Evolutionary conservation across 148 eudicot genomes (phyloP).

Genomic region (Beta vulgaris): DNA sequence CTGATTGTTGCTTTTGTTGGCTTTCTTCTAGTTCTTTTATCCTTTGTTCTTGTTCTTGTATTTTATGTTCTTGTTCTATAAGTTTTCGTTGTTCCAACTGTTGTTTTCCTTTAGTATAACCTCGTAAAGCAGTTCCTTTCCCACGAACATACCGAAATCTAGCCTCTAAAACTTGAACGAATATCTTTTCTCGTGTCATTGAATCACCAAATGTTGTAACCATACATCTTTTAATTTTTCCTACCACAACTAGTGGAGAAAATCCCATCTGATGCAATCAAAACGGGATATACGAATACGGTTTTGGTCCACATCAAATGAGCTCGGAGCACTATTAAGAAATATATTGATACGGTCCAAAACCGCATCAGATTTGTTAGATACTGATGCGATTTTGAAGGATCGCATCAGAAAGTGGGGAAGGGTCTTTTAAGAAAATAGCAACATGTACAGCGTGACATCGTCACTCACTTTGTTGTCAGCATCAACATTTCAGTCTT

Average conservation of each 20-base stretch:
- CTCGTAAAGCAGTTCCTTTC: not conserved
- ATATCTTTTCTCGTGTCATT: conserved; percentile 1
- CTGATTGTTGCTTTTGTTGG: not conserved
- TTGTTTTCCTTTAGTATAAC: not conserved
- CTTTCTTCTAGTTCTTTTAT: not conserved
- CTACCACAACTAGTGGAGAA: not conserved
- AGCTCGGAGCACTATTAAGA: too few species aligned
- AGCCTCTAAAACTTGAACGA: not conserved
- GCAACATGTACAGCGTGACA: too few species aligned
- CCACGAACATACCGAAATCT: conserved; percentile 10
- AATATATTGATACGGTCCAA: too few species aligned
- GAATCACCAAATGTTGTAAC: not conserved
- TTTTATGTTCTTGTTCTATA: not conserved
- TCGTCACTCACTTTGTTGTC: too few species aligned
- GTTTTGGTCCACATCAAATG: too few species aligned
- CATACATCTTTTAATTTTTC: not conserved
- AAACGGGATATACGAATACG: too few species aligned
- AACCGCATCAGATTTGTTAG: too few species aligned
- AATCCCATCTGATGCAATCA: too few species aligned
- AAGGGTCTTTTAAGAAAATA: too few species aligned
- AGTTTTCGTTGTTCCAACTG: not conserved
- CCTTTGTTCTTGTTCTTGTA: not conserved
- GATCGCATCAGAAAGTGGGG: too few species aligned
- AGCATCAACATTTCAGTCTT: too few species aligned
- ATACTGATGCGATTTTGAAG: too few species aligned